These are phyloP conservation scores for Escallonia herrerae DNA, from an alignment of 129 eudicot species.

Conservation along the genomic window DNA sequence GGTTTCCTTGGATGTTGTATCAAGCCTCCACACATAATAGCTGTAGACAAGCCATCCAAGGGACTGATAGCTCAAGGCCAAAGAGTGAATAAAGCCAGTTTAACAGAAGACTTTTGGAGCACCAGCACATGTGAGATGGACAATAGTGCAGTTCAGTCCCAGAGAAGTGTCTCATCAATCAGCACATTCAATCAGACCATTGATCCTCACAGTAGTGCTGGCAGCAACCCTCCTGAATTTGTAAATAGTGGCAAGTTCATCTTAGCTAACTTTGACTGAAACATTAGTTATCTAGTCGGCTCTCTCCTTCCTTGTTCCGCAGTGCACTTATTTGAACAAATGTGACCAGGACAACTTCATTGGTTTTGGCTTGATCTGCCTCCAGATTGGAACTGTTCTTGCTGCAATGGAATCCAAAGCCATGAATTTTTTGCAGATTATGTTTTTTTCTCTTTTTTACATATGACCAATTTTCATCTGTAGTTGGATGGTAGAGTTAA, in stretches of 20 bases:
- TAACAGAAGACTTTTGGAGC: slow-evolving; percentile 68
- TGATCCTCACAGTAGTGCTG: slow-evolving; percentile 40
- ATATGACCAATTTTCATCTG: too few relatives aligned
- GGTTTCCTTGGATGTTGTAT: slow-evolving; percentile 91
- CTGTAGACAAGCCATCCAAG: slow-evolving; percentile 59
- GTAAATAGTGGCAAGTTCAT: slow-evolving; percentile 61
- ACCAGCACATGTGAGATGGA: slow-evolving; percentile 80
- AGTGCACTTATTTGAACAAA: too few relatives aligned
- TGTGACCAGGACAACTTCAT: too few relatives aligned
- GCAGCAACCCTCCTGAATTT: slow-evolving; percentile 61
- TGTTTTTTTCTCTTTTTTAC: too few relatives aligned
- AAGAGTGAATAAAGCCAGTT: slow-evolving; percentile 35
- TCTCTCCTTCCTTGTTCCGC: too few relatives aligned
- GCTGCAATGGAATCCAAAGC: too few relatives aligned
- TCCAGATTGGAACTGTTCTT: too few relatives aligned
- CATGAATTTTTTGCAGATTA: too few relatives aligned
- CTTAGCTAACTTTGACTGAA: neutral
- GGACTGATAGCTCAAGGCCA: slow-evolving; percentile 36
- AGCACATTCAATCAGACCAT: slow-evolving; percentile 56
- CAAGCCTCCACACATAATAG: slow-evolving; percentile 45
- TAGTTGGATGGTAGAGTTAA: too few relatives aligned
- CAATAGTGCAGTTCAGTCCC: slow-evolving; percentile 57
- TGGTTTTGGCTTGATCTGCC: too few relatives aligned
- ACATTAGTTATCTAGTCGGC: too few relatives aligned
- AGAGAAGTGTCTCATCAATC: slow-evolving; percentile 65